These are phyloP conservation scores for Populus hybrid DNA, from an alignment of 441 rosid genomes.

Conservation along the genomic window DNA sequence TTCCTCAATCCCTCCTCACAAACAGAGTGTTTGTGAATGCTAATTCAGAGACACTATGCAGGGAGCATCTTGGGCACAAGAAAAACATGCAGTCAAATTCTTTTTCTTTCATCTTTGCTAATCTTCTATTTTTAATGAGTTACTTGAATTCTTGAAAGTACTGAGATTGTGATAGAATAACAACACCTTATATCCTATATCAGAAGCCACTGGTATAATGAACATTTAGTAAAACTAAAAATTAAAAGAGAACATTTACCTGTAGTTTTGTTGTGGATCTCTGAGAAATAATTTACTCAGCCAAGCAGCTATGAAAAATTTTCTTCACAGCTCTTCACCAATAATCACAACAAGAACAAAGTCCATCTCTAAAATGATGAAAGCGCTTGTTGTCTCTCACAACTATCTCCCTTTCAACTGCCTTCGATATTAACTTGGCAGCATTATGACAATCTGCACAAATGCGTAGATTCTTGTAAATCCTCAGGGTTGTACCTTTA, in stretches of 20 bases:
- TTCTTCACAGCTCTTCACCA: slow-evolving; percentile 47
- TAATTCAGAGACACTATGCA: no score
- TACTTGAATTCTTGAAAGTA: no score
- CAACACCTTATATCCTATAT: no score
- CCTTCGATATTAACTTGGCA: slow-evolving; percentile 53
- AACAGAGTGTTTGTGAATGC: no score
- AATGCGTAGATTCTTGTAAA: slow-evolving; percentile 69
- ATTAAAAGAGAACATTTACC: background rate
- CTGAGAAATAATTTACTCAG: background rate
- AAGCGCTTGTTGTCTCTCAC: slow-evolving; percentile 68
- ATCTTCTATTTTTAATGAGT: no score
- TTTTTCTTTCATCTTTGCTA: no score
- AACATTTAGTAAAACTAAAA: no score
- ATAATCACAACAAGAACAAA: slow-evolving; percentile 67
- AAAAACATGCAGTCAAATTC: no score
- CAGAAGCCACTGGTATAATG: no score
- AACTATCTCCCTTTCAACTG: slow-evolving; percentile 47
- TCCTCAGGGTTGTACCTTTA: slow-evolving; percentile 37
- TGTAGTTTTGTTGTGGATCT: background rate
- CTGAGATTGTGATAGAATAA: no score
- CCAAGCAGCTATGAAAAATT: background rate
- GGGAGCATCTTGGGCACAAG: no score
- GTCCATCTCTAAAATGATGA: slow-evolving; percentile 65
- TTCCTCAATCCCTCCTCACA: no score
- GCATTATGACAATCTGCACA: slow-evolving; percentile 74